Base-by-base conservation (phyloP, 148 eudicot species). In the Amaranthus hypochondriacus region DNA sequence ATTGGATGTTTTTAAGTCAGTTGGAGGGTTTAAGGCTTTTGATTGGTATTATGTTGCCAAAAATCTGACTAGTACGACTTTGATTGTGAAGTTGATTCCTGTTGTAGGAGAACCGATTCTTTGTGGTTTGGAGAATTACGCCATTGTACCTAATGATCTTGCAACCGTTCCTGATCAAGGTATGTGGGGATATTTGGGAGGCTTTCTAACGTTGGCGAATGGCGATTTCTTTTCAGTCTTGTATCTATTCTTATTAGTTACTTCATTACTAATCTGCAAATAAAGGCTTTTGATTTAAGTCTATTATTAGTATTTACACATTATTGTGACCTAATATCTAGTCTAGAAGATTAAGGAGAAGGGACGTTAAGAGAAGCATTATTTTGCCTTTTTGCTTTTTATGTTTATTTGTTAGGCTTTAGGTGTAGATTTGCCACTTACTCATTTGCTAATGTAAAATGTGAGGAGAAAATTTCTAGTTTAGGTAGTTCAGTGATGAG, bases 81-180 rank as follows among this genome's bases (percentile, higher is more conserved):
- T 95, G 89, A 84, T 46, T 70, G 90, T 96, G 82, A 89, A 81
- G 84, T 83, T 96, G 72, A 84, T 65, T 63, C 84, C 97, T 9
- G 90, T 89, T 69, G 89, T 81, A 44, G 94, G 99, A 6, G 69
- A 81, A 59, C 99, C 99, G 60, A 51, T 89, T 21, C 84, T 96
- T 73, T 89, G 89, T 74, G 99, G 96, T 64, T 75, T 96, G 55
- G 99, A 92, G 83, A 92, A 92, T 85, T 96, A 96, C 21, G 99
- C 99, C 0, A 89, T 90, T 82, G 90, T 96, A 77, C 92, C 96
- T 5, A 84, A 81, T 83, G 97, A 96, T 89, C 86, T 89, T 81
- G 82, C 79, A 67, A 96, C 97, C 11, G 85, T 80, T 68, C 92
- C 97, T 62, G 84, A 89, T 47, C 96, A 95, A 82, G 97, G 99